Percentiles rank a stretch among this genome's conserved stretches.
These are phyloP conservation scores for Wallacemonas sp. DNA, from an alignment of 208 protist species.

Conservation along the genomic window DNA sequence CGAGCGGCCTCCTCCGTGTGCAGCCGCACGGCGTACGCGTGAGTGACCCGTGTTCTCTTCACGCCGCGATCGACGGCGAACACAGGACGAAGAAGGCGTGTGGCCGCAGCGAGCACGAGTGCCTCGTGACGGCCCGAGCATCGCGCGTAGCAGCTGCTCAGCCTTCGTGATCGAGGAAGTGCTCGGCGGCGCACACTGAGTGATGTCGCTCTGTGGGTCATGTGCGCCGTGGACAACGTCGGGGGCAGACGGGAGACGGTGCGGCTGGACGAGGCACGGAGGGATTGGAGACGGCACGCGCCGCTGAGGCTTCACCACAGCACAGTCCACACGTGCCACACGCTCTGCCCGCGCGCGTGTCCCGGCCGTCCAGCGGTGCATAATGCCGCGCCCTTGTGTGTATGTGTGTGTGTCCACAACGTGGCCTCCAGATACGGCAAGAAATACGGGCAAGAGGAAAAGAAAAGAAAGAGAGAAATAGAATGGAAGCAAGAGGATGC, in stretches of 20 bases:
- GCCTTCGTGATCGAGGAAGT: background rate
- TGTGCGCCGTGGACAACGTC: no score
- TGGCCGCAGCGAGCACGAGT: no score
- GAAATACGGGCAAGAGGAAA: background rate
- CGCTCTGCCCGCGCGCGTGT: conserved; percentile 24
- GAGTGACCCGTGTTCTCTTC: no score
- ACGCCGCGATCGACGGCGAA: no score
- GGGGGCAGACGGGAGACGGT: background rate
- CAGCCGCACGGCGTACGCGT: no score
- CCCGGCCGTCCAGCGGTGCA: conserved; percentile 38
- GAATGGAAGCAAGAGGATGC: no score
- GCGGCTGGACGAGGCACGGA: no score
- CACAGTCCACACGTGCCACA: background rate
- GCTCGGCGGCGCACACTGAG: no score
- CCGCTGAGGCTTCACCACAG: background rate
- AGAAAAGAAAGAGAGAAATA: background rate
- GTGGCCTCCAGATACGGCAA: no score
- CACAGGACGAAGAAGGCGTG: background rate
- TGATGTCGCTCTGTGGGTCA: no score
- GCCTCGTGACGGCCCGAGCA: background rate
- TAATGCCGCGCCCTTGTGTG: conserved; percentile 7
- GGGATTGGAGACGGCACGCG: no score
- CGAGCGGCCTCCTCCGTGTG: no score
- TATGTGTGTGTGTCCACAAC: background rate
- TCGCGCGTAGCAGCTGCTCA: background rate